Evolutionary conservation across 2,329 filamentous ascomycete genomes (phyloP), one percentile per base, ranked within the genome.

Genomic region (Apiospora koreana): DNA sequence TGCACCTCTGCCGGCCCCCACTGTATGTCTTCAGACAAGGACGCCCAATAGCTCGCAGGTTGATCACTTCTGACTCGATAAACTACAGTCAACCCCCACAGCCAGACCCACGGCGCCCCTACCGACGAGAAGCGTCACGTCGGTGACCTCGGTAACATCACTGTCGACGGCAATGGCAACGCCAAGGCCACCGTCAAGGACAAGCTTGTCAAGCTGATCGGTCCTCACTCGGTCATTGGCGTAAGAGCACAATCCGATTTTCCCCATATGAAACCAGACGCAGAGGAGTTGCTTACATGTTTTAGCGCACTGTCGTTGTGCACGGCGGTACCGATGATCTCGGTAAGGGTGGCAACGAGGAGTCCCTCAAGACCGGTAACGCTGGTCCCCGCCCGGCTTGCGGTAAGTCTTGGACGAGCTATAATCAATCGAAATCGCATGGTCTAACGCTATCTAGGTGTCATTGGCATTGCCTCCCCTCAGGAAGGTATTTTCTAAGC

Each of bases 331-430:
- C 95, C 76, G 96, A 99, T 81, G 96, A 99, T 81, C 94, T 99
- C 75, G 96, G 96, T 84, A 93, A 93, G 88, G 94, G 94, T 79
- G 93, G 86, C 77, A 91, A 93, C 86, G 94, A 95, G 86, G 94
- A 98, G 88, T 97, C 94, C 80, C 94, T 97, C 88, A 98, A 97
- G 92, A 99, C 96, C 75, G 96, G 96, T 77, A 99, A 98, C 83
- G 96, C 96, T 81, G 96, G 96, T 79, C 83, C 86, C 77, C 94
- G 96, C 81, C 96, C 96, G 81, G 96, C 96, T 82, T 99, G 96
- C 86, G 96, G 96, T 93, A 89, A 81, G 89, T 83, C 69, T 25
- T 35, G 67, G 25, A n/a, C 28, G n/a, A 31, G 16, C 42, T 23
- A 67, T n/a, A 5, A 23, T 28, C 8, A 64, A 31, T 46, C 9